Percentiles rank a stretch among this genome's conserved stretches.
Evolutionary conservation across 1,284 basidiomycete genomes (phyloP).

Genomic region (Apiotrichum gamsii): DNA sequence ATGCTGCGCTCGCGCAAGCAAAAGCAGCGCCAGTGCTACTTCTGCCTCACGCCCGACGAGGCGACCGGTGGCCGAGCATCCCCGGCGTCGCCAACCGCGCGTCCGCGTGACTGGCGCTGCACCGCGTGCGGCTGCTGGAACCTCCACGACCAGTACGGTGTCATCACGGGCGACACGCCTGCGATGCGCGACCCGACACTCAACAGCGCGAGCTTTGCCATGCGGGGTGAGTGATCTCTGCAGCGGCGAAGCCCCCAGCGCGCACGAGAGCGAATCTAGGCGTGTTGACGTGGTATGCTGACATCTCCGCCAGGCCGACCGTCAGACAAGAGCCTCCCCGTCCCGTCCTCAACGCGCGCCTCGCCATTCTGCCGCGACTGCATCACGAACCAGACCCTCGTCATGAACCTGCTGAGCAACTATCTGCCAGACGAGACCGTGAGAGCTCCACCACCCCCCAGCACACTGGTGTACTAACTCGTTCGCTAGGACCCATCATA

Average conservation of each 20-base stretch:
- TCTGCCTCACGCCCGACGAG: conserved; percentile 30
- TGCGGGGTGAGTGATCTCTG: conserved; percentile 56
- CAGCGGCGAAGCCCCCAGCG: neutral
- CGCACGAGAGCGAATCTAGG: too few species aligned
- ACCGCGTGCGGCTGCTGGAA: conserved; percentile 43
- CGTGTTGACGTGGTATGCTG: too few species aligned
- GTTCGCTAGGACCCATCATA: conserved; percentile 64
- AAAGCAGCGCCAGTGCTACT: conserved; percentile 32
- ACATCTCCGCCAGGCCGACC: conserved; percentile 18
- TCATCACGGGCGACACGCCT: conserved; percentile 74
- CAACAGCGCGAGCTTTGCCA: conserved; percentile 65
- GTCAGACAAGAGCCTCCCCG: conserved; percentile 26
- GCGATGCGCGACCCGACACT: conserved; percentile 73
- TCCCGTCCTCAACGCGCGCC: conserved; percentile 14
- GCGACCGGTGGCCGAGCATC: neutral
- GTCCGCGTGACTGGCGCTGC: conserved; percentile 32
- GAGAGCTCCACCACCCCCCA: conserved; percentile 39
- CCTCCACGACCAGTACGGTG: conserved; percentile 51
- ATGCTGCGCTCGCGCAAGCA: neutral
- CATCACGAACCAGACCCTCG: conserved; percentile 79
- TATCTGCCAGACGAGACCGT: conserved; percentile 67
- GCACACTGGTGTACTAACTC: too few species aligned
- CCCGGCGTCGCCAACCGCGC: conserved; percentile 5
- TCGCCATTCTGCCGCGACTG: conserved; percentile 74
- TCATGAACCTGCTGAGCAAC: conserved; percentile 76